Percentiles rank a stretch among this genome's conserved stretches.
phyloP scores from a whole-genome alignment of 2,329 filamentous ascomycete genomes.

The Fusarium scirpi region DNA sequence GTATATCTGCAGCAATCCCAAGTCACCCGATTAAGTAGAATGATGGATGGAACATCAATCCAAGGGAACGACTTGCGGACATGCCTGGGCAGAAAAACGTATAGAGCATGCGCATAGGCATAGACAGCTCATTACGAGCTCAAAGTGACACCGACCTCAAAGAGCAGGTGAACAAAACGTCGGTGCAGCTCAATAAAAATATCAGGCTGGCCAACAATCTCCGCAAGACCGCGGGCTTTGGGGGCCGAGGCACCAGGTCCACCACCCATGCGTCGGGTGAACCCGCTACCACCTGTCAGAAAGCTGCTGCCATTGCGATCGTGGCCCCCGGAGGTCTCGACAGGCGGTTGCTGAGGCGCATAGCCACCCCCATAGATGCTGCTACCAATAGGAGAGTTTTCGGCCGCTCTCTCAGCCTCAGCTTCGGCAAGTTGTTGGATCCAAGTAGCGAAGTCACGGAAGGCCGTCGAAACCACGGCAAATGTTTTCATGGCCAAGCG shows the following conservation, averaged over 20 bases:
- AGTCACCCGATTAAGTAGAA: constrained; percentile 7
- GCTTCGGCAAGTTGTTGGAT: constrained; percentile 73
- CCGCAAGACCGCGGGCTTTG: constrained; percentile 71
- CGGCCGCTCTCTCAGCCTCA: constrained; percentile 69
- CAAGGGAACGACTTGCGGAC: constrained; percentile 6
- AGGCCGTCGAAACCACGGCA: constrained; percentile 70
- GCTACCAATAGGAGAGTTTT: constrained; percentile 57
- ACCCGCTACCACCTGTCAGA: constrained; percentile 66
- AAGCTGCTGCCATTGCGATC: constrained; percentile 66
- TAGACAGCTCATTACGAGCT: constrained; percentile 56
- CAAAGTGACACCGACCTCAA: constrained; percentile 68
- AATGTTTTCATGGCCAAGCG: constrained; percentile 75
- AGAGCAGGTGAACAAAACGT: constrained; percentile 71
- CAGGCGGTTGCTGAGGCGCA: constrained; percentile 45
- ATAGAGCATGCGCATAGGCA: constrained; percentile 44
- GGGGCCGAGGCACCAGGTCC: constrained; percentile 67
- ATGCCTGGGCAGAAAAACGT: constrained; percentile 44
- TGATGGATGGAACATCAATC: constrained; percentile 1
- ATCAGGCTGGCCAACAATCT: constrained; percentile 74
- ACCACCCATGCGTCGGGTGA: constrained; percentile 69
- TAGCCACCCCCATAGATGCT: constrained; percentile 54
- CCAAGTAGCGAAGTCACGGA: constrained; percentile 73
- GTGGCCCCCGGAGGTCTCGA: constrained; percentile 50
- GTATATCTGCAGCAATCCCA: constrained; percentile 30
- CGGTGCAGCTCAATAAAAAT: constrained; percentile 76